These are phyloP conservation scores for Fusarium armeniacum DNA, from an alignment of 2,329 filamentous ascomycete genomes.

Conservation along the genomic window DNA sequence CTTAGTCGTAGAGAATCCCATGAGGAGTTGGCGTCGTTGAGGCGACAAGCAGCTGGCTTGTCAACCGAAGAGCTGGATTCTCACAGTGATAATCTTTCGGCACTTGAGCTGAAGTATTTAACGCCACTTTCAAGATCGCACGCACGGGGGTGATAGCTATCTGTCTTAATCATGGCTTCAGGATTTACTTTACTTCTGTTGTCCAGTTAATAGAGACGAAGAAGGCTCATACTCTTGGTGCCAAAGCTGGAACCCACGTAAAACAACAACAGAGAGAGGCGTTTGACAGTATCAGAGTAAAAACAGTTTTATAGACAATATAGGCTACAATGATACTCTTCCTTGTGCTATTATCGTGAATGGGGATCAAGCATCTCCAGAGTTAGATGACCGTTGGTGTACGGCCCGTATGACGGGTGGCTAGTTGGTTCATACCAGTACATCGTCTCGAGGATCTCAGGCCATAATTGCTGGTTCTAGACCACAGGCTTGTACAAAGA, in stretches of 20 bases:
- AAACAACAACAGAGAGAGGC: background rate
- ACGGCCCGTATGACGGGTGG: constrained; percentile 9
- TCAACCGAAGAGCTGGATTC: background rate
- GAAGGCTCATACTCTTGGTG: background rate
- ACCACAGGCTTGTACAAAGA: background rate
- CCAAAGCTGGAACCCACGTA: background rate
- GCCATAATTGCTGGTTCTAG: background rate
- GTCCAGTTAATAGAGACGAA: background rate
- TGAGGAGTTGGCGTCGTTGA: background rate
- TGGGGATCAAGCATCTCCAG: background rate
- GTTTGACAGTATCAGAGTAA: background rate
- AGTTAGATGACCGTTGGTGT: background rate
- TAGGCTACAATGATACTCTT: background rate
- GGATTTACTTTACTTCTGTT: background rate
- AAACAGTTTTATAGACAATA: background rate
- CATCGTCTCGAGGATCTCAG: too few species aligned
- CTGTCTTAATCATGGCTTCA: background rate
- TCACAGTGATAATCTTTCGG: constrained; percentile 2
- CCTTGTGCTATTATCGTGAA: background rate
- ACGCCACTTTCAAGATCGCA: background rate
- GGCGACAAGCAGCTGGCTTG: background rate
- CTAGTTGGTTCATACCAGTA: constrained; percentile 4
- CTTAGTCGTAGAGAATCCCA: background rate
- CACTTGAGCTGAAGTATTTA: background rate
- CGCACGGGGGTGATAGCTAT: background rate